phyloP scores from a whole-genome alignment of 257 asterid genomes.

The Gardenia jasminoides region DNA sequence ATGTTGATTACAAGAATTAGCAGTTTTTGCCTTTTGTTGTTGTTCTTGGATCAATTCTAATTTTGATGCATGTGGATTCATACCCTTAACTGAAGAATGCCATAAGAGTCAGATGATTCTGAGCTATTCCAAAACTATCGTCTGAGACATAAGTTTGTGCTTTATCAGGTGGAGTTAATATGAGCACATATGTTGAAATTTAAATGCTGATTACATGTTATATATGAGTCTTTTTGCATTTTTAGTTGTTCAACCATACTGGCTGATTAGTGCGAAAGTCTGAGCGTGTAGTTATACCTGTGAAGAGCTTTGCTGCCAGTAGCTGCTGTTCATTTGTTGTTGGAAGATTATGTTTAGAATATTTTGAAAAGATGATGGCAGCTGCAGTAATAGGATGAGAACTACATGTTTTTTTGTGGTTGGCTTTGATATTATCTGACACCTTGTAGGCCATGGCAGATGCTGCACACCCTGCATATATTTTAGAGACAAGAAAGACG shows the following conservation, averaged over 20 bases:
- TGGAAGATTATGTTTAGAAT: too few relatives aligned
- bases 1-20: neutral
- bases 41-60: neutral
- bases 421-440: neutral
- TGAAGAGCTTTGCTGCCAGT: neutral
- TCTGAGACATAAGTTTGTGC: neutral
- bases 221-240: neutral
- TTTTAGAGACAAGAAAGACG: slow-evolving; percentile 92
- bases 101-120: neutral
- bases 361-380: neutral
- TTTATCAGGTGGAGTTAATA: neutral
- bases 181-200: neutral
- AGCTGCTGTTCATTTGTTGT: neutral
- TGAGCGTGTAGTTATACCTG: neutral
- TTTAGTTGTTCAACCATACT: neutral
- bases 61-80: neutral
- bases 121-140: neutral
- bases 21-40: neutral
- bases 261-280: neutral
- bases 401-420: neutral
- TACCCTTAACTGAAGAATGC: neutral
- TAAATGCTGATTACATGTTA: neutral
- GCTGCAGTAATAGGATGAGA: neutral
- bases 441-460: slow-evolving; percentile 83
- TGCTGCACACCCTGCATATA: slow-evolving; percentile 86